Conservation (phyloP, 208 protist species). For the Lotmaria passim region DNA sequence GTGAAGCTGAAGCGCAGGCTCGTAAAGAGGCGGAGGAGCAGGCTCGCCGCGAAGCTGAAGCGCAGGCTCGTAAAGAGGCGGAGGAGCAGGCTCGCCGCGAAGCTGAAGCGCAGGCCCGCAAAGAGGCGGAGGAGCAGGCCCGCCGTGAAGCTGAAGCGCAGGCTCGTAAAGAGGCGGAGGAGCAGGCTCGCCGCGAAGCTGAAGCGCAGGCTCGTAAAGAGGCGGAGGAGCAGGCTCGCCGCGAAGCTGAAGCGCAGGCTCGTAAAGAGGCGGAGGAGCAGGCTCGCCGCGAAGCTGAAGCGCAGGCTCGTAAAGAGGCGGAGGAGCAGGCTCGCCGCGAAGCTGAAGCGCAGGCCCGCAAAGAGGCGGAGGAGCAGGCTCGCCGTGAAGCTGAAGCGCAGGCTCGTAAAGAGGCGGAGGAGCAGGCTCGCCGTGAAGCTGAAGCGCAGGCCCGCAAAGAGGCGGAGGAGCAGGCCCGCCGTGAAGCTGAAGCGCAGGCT, state of each 20-base stretch:
- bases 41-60: slow-evolving; percentile 35
- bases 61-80: slow-evolving; percentile 14
- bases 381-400: slow-evolving; percentile 34
- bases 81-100: slow-evolving; percentile 34
- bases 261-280: slow-evolving; percentile 76
- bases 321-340: slow-evolving; percentile 46
- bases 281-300: slow-evolving; percentile 44
- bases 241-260: slow-evolving; percentile 61
- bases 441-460: slow-evolving; percentile 23
- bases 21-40: slow-evolving; percentile 75
- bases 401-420: slow-evolving; percentile 35
- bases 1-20: slow-evolving; percentile 52
- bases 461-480: slow-evolving; percentile 20
- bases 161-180: slow-evolving; percentile 41
- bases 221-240: slow-evolving; percentile 46
- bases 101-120: slow-evolving; percentile 26
- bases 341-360: slow-evolving; percentile 40
- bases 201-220: slow-evolving; percentile 86
- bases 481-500: slow-evolving; percentile 21
- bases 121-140: slow-evolving; percentile 38
- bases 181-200: slow-evolving; percentile 35
- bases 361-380: slow-evolving; percentile 27
- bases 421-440: slow-evolving; percentile 13
- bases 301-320: slow-evolving; percentile 27
- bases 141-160: slow-evolving; percentile 55